Conservation (phyloP, 2,329 filamentous ascomycete genomes). For the Calonectria hongkongensis region DNA sequence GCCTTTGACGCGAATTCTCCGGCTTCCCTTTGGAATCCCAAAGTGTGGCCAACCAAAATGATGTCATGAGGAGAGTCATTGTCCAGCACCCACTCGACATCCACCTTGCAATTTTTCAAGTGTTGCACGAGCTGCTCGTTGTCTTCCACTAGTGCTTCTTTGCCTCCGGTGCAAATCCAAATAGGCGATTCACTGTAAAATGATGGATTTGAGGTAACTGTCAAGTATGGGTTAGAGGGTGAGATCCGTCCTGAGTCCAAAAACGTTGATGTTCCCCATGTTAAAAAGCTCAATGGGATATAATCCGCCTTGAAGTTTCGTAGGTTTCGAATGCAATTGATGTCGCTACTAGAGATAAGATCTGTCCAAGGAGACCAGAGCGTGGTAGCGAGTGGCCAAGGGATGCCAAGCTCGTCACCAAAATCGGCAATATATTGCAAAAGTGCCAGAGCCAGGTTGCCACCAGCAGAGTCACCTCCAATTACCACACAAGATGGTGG, state of each 20-base stretch:
- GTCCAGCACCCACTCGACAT: slow-evolving; percentile 6
- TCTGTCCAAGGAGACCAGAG: slow-evolving; percentile 30
- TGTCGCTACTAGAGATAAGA: background rate
- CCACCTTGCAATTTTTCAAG: background rate
- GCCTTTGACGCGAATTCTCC: background rate
- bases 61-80: slow-evolving; percentile 23
- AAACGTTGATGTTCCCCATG: slow-evolving; percentile 8
- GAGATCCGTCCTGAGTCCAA: background rate
- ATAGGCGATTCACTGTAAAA: slow-evolving; percentile 5
- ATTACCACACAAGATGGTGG: slow-evolving; percentile 1
- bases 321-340: background rate
- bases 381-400: background rate
- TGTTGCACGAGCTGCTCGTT: background rate
- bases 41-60: background rate
- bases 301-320: background rate
- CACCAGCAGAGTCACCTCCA: slow-evolving; percentile 27
- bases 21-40: slow-evolving; percentile 15
- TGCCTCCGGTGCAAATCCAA: slow-evolving; percentile 5
- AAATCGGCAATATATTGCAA: slow-evolving; percentile 14
- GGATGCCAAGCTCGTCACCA: background rate
- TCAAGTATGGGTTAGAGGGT: slow-evolving; percentile 1
- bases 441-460: slow-evolving; percentile 7
- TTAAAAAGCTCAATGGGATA: background rate
- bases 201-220: background rate
- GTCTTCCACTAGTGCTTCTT: background rate